Conservation (phyloP, 176 grass and related monocot species). For the Oropetium thomaeum region DNA sequence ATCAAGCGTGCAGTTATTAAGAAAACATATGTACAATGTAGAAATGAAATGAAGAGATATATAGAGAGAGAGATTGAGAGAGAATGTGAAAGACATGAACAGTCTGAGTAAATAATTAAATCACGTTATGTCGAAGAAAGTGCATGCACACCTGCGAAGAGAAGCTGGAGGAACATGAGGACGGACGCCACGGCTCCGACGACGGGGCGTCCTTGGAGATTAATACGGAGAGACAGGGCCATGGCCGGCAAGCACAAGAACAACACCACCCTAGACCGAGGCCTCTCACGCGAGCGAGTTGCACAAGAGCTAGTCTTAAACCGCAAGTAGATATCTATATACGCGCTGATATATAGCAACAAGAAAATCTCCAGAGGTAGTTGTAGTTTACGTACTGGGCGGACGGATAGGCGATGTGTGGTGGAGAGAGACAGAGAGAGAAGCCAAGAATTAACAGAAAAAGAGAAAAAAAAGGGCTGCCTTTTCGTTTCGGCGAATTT, state of each 20-base stretch:
- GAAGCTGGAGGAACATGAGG: slow-evolving; percentile 1
- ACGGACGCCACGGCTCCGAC: slow-evolving; percentile 1
- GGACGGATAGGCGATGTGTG: not conserved
- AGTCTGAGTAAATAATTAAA: too few species aligned
- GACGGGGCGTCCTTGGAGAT: not conserved
- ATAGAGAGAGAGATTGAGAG: too few species aligned
- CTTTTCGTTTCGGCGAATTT: slow-evolving; percentile 38
- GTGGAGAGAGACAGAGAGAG: not conserved
- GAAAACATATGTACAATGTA: not conserved
- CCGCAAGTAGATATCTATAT: not conserved
- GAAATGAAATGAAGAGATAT: too few species aligned
- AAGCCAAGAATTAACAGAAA: not conserved
- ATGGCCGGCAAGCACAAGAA: slow-evolving; percentile 12
- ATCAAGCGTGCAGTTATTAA: not conserved
- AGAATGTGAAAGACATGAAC: too few species aligned
- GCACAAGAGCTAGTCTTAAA: not conserved
- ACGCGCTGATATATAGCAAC: not conserved
- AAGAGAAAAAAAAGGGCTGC: not conserved
- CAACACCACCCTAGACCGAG: too few species aligned
- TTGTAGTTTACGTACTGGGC: not conserved
- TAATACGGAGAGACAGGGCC: slow-evolving; percentile 17
- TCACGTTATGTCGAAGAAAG: too few species aligned
- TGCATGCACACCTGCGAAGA: not conserved
- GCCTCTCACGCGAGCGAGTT: not conserved
- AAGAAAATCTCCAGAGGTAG: slow-evolving; percentile 3